A percentile compares a stretch with the other conserved stretches of the same genome.
Evolutionary conservation across 2,329 filamentous ascomycete genomes (phyloP).

Genomic region (Hypoxylon sp.): DNA sequence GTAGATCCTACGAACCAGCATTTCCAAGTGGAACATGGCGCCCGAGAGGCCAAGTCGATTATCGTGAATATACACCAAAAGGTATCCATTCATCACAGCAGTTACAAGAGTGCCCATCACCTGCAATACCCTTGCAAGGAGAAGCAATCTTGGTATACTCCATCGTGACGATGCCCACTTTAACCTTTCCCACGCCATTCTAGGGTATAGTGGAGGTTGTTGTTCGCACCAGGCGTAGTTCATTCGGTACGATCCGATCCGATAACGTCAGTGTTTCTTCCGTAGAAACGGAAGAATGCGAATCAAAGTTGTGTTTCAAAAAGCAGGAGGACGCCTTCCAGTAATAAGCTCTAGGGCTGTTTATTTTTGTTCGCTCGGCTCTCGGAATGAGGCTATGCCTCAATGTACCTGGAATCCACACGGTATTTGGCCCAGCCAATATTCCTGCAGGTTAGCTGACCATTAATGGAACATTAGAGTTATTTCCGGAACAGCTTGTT

Average conservation of each 20-base stretch:
- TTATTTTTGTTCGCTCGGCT: slow-evolving; percentile 19
- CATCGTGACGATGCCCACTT: slow-evolving; percentile 34
- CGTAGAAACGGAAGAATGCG: slow-evolving; percentile 4
- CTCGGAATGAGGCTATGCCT: slow-evolving; percentile 36
- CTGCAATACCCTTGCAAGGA: slow-evolving; percentile 46
- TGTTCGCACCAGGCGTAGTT: slow-evolving; percentile 10
- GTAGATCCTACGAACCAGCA: slow-evolving; percentile 45
- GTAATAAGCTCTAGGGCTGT: slow-evolving; percentile 3
- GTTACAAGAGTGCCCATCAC: slow-evolving; percentile 44
- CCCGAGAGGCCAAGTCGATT: slow-evolving; percentile 41
- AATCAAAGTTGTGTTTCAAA: slow-evolving; percentile 25
- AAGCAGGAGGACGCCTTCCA: slow-evolving; percentile 1
- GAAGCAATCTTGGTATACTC: slow-evolving; percentile 48
- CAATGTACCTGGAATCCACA: slow-evolving; percentile 27
- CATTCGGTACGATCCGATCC: slow-evolving; percentile 19
- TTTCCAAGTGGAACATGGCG: slow-evolving; percentile 46
- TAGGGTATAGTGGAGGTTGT: slow-evolving; percentile 17
- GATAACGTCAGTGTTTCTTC: slow-evolving; percentile 8
- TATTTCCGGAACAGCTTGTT: slow-evolving; percentile 31
- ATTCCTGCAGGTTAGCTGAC: slow-evolving; percentile 21
- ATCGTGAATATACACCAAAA: slow-evolving; percentile 45
- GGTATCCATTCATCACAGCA: slow-evolving; percentile 48
- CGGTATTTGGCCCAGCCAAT: slow-evolving; percentile 29
- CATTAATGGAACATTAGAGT: slow-evolving; percentile 9
- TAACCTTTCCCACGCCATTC: slow-evolving; percentile 31